A percentile compares a stretch with the other conserved stretches of the same genome.
These are phyloP conservation scores for Trametes meyenii DNA, from an alignment of 768 basidiomycete genomes.

Conservation along the genomic window DNA sequence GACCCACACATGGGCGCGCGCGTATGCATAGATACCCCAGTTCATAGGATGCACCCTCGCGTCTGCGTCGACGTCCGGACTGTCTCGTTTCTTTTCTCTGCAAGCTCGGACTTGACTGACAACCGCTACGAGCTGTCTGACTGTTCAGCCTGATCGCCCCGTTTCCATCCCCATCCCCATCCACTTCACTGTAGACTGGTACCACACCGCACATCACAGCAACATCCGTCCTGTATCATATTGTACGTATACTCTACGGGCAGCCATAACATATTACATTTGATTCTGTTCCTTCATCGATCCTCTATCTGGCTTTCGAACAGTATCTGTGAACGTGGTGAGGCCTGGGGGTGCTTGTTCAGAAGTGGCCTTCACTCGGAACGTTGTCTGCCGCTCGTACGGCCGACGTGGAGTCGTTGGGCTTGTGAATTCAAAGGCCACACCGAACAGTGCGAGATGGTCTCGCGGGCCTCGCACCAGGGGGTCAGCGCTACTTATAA, in stretches of 20 bases:
- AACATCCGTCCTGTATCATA: constrained; percentile 2
- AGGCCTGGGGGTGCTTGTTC: too few relatives aligned
- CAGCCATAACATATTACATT: background rate
- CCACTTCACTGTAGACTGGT: constrained; percentile 6
- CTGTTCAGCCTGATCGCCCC: background rate
- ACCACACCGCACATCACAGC: background rate
- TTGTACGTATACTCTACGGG: background rate
- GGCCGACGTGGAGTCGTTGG: too few relatives aligned
- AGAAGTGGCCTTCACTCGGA: too few relatives aligned
- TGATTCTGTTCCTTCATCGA: background rate
- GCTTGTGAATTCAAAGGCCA: too few relatives aligned
- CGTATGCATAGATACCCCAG: constrained; percentile 12
- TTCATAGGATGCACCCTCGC: background rate
- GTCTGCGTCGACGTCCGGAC: background rate
- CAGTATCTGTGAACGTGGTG: too few relatives aligned
- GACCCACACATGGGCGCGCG: background rate
- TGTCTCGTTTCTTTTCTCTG: background rate
- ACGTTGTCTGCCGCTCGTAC: too few relatives aligned
- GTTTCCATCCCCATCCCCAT: background rate
- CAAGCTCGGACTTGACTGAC: background rate
- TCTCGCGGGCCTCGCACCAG: too few relatives aligned
- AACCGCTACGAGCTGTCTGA: background rate
- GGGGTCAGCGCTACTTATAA: too few relatives aligned
- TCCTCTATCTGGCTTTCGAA: background rate
- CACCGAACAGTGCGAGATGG: too few relatives aligned